Evolutionary conservation across 2,329 filamentous ascomycete species (phyloP).

Genomic region (Eurotiales sp.): DNA sequence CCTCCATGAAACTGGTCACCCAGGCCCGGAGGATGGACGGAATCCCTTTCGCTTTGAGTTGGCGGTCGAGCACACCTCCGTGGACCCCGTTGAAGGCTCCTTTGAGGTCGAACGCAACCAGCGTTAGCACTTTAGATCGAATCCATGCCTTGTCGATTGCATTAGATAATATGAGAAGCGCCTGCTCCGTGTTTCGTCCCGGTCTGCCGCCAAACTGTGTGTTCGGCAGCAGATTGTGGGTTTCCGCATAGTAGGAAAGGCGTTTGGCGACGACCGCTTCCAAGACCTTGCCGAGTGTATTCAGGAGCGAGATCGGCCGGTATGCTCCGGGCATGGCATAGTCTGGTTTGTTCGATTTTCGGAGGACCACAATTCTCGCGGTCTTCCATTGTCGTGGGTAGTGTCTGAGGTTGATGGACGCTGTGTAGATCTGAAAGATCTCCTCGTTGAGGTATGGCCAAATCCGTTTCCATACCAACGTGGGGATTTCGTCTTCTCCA

Average conservation of each 20-base stretch:
- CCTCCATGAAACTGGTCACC: constrained; percentile 21
- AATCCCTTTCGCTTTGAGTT: constrained; percentile 4
- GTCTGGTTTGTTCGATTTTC: constrained; percentile 25
- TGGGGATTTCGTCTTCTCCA: neutral
- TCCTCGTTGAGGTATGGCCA: constrained; percentile 7
- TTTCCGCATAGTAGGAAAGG: constrained; percentile 19
- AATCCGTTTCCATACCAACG: neutral
- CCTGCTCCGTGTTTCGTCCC: constrained; percentile 21
- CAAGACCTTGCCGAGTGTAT: constrained; percentile 20
- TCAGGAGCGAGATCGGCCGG: constrained; percentile 24
- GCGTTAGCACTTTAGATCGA: constrained; percentile 16
- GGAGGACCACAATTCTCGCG: constrained; percentile 21
- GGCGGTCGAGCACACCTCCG: constrained; percentile 13
- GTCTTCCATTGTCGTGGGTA: constrained; percentile 19
- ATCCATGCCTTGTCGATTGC: constrained; percentile 17
- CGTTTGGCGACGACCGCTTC: constrained; percentile 19
- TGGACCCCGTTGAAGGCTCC: constrained; percentile 20
- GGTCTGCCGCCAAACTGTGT: constrained; percentile 21
- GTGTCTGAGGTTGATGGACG: constrained; percentile 18
- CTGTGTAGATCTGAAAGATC: constrained; percentile 16
- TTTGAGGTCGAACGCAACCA: constrained; percentile 20
- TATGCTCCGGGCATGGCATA: constrained; percentile 23
- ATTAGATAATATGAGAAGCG: constrained; percentile 20
- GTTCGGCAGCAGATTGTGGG: constrained; percentile 19
- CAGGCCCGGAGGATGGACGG: constrained; percentile 2